Evolutionary conservation across 768 basidiomycete genomes (phyloP).

Genomic region (Cubamyces sp.): DNA sequence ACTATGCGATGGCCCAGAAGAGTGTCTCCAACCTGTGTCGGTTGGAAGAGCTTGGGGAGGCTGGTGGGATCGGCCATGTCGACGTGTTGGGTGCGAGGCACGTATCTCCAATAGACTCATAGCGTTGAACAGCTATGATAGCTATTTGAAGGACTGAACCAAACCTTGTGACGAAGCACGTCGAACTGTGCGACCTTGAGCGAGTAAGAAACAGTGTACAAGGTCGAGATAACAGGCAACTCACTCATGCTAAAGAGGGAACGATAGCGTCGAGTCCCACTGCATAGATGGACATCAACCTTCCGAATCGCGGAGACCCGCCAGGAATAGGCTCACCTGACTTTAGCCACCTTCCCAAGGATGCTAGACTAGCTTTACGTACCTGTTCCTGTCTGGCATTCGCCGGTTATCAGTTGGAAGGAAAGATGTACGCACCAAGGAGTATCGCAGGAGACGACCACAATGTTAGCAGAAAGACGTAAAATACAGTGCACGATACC

Average conservation of each 20-base stretch:
- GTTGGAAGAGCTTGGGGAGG: conserved; percentile 43
- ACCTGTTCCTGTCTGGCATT: too few relatives aligned
- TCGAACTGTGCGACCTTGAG: too few relatives aligned
- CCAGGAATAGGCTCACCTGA: neutral
- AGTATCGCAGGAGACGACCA: neutral
- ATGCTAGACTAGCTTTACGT: too few relatives aligned
- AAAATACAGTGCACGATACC: neutral
- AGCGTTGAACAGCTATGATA: too few relatives aligned
- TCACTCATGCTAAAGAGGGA: too few relatives aligned
- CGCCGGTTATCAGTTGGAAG: too few relatives aligned
- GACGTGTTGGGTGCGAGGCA: neutral
- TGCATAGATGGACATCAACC: neutral
- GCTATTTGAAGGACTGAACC: too few relatives aligned
- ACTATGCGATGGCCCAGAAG: conserved; percentile 51
- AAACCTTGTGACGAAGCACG: too few relatives aligned
- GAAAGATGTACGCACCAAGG: too few relatives aligned
- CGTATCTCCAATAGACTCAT: too few relatives aligned
- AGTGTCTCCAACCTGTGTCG: conserved; percentile 46
- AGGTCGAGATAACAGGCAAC: too few relatives aligned
- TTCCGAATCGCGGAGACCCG: neutral
- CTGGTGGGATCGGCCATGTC: neutral
- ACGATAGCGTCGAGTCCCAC: neutral
- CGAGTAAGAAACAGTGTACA: too few relatives aligned
- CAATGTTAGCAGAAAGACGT: neutral
- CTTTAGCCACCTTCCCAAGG: neutral